A percentile compares a stretch with the other conserved stretches of the same genome.
Evolutionary conservation across 495 filamentous ascomycete genomes (phyloP).

Genomic region (Neurospora cerealis): DNA sequence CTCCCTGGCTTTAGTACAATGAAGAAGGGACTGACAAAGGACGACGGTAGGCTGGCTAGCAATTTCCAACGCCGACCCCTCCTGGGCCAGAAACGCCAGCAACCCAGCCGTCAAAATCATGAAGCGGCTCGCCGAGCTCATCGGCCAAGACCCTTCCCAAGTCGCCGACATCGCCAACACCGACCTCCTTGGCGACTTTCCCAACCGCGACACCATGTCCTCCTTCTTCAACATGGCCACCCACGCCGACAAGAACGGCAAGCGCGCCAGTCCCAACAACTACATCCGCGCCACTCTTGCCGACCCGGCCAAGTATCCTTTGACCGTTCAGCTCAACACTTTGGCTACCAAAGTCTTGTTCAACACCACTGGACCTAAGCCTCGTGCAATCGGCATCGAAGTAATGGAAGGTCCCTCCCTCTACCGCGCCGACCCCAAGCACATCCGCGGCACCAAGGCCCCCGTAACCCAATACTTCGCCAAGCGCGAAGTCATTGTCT

Average conservation of each 20-base stretch:
- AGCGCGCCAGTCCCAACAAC: slow-evolving; percentile 33
- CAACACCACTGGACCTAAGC: slow-evolving; percentile 12
- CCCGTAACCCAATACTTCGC: slow-evolving; percentile 24
- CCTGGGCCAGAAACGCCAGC: slow-evolving; percentile 21
- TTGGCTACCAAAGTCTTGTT: slow-evolving; percentile 40
- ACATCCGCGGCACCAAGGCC: slow-evolving; percentile 17
- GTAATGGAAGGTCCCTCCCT: slow-evolving; percentile 30
- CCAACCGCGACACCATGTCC: slow-evolving; percentile 26
- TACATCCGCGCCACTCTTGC: slow-evolving; percentile 35
- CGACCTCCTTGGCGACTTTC: slow-evolving; percentile 31
- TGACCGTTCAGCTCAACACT: slow-evolving; percentile 37
- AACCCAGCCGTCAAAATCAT: slow-evolving; percentile 21
- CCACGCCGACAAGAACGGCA: slow-evolving; percentile 29
- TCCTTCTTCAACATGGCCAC: slow-evolving; percentile 36
- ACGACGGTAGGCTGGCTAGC: slow-evolving; percentile 27
- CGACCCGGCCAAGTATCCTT: slow-evolving; percentile 32
- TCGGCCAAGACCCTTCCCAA: slow-evolving; percentile 25
- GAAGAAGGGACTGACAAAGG: not conserved
- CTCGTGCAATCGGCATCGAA: slow-evolving; percentile 36
- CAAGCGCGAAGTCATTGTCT: slow-evolving; percentile 44
- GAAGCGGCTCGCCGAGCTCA: slow-evolving; percentile 19
- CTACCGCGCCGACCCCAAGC: slow-evolving; percentile 36
- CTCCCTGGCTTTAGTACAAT: not conserved
- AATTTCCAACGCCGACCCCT: slow-evolving; percentile 23
- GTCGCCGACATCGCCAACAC: slow-evolving; percentile 19